Base-by-base conservation (phyloP, 306 rosid species). In the Citrullus amarus region DNA sequence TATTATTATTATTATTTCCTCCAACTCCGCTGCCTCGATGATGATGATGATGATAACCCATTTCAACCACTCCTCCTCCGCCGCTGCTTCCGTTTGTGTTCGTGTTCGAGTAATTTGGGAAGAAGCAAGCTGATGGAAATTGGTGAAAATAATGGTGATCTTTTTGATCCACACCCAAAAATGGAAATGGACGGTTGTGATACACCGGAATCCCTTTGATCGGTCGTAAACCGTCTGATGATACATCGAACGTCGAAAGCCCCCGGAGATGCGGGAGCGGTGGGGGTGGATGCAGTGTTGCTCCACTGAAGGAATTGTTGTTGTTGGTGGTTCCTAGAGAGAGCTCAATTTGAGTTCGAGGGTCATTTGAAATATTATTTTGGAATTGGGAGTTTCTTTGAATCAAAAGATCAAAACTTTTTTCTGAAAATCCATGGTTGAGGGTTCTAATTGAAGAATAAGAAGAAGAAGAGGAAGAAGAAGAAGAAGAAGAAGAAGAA, bases 201-300 rank as follows among this genome's bases (percentile, higher is more conserved):
- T 91, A 93, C 28, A 93, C 91, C 0, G 98, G 98, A 67, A 93
- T 89, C 84, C 98, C 98, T 75, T 91, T 93, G 67, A 93, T 91
- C 6, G 98, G 96, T 68, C 86, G 88, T 51, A 91, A 81, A 5
- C 88, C 85, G 44, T 84, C 58, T n/a, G 90, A 81, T 6, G 90
- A 82, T 6, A 80, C 81, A 79, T 91, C 93, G 0, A 92, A 88
- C 44, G 77, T 78, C 0, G 93, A 89, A 79, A 84, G 85, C 3
- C 92, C 97, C 9, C 78, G 78, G 20, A 62, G 86, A 32, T 41
- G 85, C 78, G 88, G 84, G 70, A 78, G 78, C 30, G 61, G 32
- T 2, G 78, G 76, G 61, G 80, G 78, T 11, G 34, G 18, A 53
- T 53, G 34, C 14, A 83, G 30, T 0, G 54, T 7, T 11, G 32